Percentiles rank a stretch among this genome's conserved stretches.
phyloP scores from a whole-genome alignment of 2,329 filamentous ascomycete species.

The Stromatinia cepivora region DNA sequence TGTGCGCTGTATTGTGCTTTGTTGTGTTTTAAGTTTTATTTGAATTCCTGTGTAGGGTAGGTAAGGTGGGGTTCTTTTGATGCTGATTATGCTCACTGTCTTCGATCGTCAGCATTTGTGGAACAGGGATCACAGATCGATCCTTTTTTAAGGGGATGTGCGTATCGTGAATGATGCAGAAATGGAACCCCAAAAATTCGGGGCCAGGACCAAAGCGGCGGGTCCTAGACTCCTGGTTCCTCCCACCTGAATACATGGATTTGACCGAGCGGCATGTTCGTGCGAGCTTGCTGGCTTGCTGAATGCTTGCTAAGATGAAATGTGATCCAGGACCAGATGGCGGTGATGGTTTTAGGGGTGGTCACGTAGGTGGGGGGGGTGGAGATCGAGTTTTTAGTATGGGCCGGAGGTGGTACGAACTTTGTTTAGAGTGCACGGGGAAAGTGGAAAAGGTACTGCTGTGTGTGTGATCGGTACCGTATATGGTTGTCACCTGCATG shows the following conservation, averaged over 20 bases:
- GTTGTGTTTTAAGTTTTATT: neutral
- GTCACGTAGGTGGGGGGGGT: neutral
- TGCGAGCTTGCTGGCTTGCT: neutral
- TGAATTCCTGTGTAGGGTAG: neutral
- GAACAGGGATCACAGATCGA: conserved; percentile 1
- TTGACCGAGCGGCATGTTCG: neutral
- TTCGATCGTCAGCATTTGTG: conserved; percentile 12
- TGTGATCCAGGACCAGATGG: neutral
- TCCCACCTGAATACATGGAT: neutral
- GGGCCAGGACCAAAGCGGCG: conserved; percentile 1
- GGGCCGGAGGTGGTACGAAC: neutral
- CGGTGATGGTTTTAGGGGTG: neutral
- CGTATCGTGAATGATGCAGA: neutral
- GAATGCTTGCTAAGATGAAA: neutral
- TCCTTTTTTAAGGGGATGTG: neutral
- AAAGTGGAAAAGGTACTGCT: no score
- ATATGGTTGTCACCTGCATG: neutral
- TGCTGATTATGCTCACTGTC: conserved; percentile 1
- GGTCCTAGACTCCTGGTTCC: neutral
- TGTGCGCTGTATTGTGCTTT: conserved; percentile 10
- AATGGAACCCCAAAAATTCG: neutral
- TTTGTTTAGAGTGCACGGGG: neutral
- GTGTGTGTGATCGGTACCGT: neutral
- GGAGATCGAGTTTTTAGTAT: neutral
- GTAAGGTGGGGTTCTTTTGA: neutral